Base-by-base conservation (phyloP, 768 basidiomycete species). In the Trametopsis cervina region DNA sequence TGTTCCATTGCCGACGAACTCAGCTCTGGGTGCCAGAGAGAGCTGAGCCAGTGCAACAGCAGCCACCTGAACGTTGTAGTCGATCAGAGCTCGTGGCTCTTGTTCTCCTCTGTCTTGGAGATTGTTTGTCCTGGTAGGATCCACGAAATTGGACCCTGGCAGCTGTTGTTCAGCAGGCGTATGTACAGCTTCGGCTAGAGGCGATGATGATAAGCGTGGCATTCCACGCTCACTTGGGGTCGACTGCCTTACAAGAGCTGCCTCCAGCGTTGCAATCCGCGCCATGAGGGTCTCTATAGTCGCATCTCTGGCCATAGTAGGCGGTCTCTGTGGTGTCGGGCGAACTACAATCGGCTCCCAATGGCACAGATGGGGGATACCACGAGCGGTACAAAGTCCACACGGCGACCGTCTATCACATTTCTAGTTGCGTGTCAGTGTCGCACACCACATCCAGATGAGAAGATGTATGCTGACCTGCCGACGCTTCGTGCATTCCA, bases 401-500 rank as follows among this genome's bases (percentile, higher is more conserved):
- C 64, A 65, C 2, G 64, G 61, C 17, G 53, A 50, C 46, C 59
- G 59, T 20, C 63, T 54, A 44, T 64, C 76, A 53, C 76, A 80
- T 72, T 76, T 75, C 78, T 78, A 50, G 40, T 11, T 9, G 12
- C 12, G 40, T 41, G 11, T 11, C 40, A 41, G 40, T 20, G 9
- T 13, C 12, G 12, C 40, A 41, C 17, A 6, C n/a, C 6, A 39
- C 7, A 38, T 15, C n/a, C n/a, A n/a, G n/a, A 22, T 9, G 25
- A 22, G n/a, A 41, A 41, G 23, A 35, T 22, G 20, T 3, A 36
- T 29, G 59, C 69, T 52, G 53, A 75, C 76, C 66, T 77, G 77
- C 47, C 76, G 66, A 42, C 76, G 68, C 56, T 75, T 77, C 1
- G 78, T 75, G 54, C 77, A 78, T 56, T 78, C 76, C 5, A 78